phyloP scores from a whole-genome alignment of 106 monocot species.

The Acanthochlamys bracteata region DNA sequence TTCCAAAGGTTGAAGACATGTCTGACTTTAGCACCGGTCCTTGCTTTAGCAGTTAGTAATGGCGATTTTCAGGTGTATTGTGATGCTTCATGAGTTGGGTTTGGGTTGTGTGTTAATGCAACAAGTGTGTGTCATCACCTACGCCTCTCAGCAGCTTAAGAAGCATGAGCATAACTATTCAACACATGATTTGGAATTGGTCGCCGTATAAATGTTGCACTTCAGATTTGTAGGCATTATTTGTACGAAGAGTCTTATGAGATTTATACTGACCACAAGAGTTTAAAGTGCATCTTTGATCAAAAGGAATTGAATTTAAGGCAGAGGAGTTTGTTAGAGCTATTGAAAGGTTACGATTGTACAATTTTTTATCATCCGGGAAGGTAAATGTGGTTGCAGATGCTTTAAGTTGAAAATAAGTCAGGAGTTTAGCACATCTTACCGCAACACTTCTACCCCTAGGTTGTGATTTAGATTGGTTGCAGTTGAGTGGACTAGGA shows the following conservation, averaged over 20 bases:
- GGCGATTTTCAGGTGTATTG: neutral
- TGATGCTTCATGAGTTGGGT: too few relatives aligned
- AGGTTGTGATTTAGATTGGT: too few relatives aligned
- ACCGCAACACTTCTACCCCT: too few relatives aligned
- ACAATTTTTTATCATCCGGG: neutral
- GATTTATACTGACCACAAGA: neutral
- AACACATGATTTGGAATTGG: neutral
- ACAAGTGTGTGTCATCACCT: too few relatives aligned
- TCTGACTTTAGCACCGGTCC: neutral
- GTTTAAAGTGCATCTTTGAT: too few relatives aligned
- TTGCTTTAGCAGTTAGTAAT: neutral
- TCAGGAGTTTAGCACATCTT: too few relatives aligned
- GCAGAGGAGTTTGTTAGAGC: neutral
- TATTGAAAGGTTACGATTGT: neutral
- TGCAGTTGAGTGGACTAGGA: too few relatives aligned
- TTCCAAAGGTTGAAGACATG: neutral
- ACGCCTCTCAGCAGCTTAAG: neutral
- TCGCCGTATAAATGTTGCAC: neutral
- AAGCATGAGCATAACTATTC: neutral
- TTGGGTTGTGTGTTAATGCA: too few relatives aligned
- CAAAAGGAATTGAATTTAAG: neutral
- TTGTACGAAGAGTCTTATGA: neutral
- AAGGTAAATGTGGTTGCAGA: slow-evolving; percentile 10
- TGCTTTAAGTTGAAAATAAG: neutral
- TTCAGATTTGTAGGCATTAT: slow-evolving; percentile 3